Evolutionary conservation across 805 yeast species (phyloP), one percentile per base, ranked within the genome.

Genomic region (Starmera quercuum): DNA sequence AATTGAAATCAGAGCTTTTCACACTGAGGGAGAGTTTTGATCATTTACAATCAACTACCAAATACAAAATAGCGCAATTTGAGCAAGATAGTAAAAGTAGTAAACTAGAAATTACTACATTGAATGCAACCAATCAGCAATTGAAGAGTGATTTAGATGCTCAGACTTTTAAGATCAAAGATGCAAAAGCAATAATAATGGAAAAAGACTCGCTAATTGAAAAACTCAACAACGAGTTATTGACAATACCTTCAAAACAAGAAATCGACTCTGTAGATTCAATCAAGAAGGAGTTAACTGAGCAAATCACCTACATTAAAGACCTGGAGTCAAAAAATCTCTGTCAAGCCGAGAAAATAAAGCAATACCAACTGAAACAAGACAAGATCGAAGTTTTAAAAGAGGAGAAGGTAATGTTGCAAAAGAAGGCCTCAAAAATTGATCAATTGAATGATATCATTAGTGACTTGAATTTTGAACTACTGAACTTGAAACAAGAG

Each of bases 251-350:
- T 19, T 58, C 70, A 15, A 59, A 58, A 19, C 63, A 55, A 35
- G 55, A 69, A 45, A 35, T 59, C 35, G 38, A 54, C 33, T 33
- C 52, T 24, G 41, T 64, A 36, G 48, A 64, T 44, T 32, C 35
- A 1, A 46, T 54, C 15, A 41, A 49, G 33, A 49, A 47, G 26
- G 51, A 61, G 30, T 44, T 69, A 19, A 45, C 53, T 15, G 65
- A 64, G 19, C 78, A 74, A 45, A 44, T 71, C 26, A 51, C 59
- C 18, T 64, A 69, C 41, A 53, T 71, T 29, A 57, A 64, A 43
- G 65, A 63, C 27, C 46, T 70, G 38, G 85, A 79, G 40, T 60
- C 64, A 5, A 68, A 71, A 40, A 71, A 73, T 39, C 58, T 75
- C 33, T 58, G 66, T 7, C 75, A 79, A 47, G 58, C 73, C 16